A percentile compares a stretch with the other conserved stretches of the same genome.
phyloP scores from a whole-genome alignment of 352 stramenopile species.

The Elongisporangium anandrum region DNA sequence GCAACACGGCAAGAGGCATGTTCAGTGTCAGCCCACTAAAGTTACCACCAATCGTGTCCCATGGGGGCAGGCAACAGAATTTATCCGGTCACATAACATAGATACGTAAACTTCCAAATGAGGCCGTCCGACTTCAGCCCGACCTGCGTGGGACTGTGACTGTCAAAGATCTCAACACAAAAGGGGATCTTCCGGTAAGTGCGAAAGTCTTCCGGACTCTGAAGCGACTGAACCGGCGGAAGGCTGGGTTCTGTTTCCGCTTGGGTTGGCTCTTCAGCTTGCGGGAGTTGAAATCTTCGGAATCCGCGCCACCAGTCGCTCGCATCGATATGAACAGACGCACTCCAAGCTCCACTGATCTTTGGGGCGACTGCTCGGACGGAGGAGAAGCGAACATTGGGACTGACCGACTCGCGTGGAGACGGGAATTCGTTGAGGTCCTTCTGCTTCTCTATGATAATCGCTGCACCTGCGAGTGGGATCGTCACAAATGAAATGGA shows the following conservation, averaged over 20 bases:
- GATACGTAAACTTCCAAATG: neutral
- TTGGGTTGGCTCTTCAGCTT: no score
- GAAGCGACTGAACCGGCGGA: neutral
- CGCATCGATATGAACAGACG: neutral
- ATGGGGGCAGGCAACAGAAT: neutral
- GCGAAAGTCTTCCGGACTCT: neutral
- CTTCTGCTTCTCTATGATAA: no score
- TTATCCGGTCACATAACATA: neutral
- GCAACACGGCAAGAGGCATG: neutral
- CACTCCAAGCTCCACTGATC: no score
- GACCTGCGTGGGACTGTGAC: neutral
- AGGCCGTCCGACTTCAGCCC: neutral
- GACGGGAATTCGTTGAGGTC: no score
- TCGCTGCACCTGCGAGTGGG: no score
- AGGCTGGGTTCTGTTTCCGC: neutral
- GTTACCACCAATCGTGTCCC: neutral
- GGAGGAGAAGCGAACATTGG: no score
- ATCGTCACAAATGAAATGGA: no score
- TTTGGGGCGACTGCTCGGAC: no score
- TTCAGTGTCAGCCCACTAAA: neutral
- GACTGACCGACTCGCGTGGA: no score
- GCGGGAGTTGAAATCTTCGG: neutral
- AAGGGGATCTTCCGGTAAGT: no score
- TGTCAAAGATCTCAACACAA: neutral
- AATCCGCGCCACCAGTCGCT: no score